phyloP scores from a whole-genome alignment of 1,284 basidiomycete species.

The Puccinia brachypodii region DNA sequence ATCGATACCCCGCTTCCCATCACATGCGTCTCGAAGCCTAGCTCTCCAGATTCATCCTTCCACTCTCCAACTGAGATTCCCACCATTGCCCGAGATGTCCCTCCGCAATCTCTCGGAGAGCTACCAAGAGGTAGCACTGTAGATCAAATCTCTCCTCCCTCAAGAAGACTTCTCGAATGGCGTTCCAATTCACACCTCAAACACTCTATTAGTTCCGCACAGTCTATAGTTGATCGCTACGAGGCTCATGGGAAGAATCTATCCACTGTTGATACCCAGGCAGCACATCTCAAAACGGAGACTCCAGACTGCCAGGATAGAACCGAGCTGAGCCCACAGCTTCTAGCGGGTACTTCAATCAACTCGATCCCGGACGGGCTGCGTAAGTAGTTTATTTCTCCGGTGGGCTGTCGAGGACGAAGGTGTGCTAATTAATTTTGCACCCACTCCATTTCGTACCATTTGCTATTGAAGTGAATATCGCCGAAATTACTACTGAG shows the following conservation, averaged over 20 bases:
- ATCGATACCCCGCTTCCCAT: not conserved
- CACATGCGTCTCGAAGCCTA: not conserved
- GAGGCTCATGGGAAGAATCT: constrained; percentile 33
- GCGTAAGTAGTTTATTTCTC: not conserved
- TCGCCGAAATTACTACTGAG: not conserved
- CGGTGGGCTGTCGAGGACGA: not conserved
- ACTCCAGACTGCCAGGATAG: not conserved
- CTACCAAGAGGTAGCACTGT: not conserved
- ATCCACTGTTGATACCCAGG: not conserved
- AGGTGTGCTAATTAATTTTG: not conserved
- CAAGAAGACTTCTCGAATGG: not conserved
- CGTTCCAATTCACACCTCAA: not conserved
- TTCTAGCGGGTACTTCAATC: not conserved
- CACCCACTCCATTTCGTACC: not conserved
- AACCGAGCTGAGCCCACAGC: not conserved
- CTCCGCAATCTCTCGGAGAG: not conserved
- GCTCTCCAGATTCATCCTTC: not conserved
- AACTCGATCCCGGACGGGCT: not conserved
- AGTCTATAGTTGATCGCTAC: constrained; percentile 42
- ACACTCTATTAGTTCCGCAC: constrained; percentile 6
- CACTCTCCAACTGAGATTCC: not conserved
- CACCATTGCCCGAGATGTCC: not conserved
- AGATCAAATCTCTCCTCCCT: not conserved
- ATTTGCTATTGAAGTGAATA: not conserved
- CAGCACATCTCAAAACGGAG: not conserved